Base-by-base conservation (phyloP, 2,329 filamentous ascomycete genomes). In the Trichophyton benhamiae region DNA sequence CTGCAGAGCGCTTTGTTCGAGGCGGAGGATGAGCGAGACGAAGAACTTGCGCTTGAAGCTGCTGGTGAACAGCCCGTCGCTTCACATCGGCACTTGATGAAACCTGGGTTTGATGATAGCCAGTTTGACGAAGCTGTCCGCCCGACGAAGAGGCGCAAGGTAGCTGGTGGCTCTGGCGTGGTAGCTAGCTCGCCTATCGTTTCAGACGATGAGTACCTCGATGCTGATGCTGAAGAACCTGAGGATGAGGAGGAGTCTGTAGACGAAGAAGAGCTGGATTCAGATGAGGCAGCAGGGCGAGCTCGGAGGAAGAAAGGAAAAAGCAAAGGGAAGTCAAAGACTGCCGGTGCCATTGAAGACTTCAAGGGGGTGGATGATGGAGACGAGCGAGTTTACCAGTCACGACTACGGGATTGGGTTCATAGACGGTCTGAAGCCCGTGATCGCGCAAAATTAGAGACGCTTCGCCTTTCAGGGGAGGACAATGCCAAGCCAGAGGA, bases 291-390 rank as follows among this genome's bases (percentile, higher is more conserved):
- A 27, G 25, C 60, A 5, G 67, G 22, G 66, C 66, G 58, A 63
- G 62, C 52, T 61, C 61, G 49, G 68, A 63, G 67, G 36, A 65
- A 66, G 57, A 68, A 68, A 55, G 61, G 64, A 41, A 63, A 61
- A n/a, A 67, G 66, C 49, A 72, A 66, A 52, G 71, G 67, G 41
- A 76, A 67, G 63, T 67, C 67, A 77, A 65, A 57, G 38, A 20
- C 42, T 48, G 22, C 41, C 75, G 79, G 27, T 11, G 60, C 64
- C 11, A 55, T 80, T 6, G 81, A 85, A 66, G 83, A 85, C 66
- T 72, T 87, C 33, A 78, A 80, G 11, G 82, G 82, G 1, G 74
- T 96, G 20, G 94, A 99, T 68, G 94, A 99, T 72, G 95, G 94
- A 0, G 87, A 95, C 63, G 91, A 96, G 71, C 76, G 80, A 0